Evolutionary conservation across 2,329 filamentous ascomycete species (phyloP).

Genomic region (Beauveria varroae): DNA sequence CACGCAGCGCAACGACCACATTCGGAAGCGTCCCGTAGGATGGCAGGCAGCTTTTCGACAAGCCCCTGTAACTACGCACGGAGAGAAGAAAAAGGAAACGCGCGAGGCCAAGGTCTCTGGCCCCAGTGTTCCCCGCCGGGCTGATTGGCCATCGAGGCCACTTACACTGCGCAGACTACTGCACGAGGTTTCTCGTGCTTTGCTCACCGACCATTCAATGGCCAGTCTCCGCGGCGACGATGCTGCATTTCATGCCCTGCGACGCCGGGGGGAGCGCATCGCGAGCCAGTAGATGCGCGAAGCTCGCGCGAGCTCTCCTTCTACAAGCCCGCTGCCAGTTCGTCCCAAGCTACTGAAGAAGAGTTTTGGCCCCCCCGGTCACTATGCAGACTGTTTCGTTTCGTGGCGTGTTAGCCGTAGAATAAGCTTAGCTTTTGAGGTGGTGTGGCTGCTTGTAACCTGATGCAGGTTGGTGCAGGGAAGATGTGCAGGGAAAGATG

Average conservation of each 20-base stretch:
- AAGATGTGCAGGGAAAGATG: not conserved
- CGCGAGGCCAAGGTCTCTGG: not conserved
- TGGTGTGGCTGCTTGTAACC: not conserved
- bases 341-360: not conserved
- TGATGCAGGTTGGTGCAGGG: not conserved
- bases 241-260: not conserved
- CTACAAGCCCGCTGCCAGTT: not conserved
- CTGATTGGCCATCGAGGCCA: conserved; percentile 2
- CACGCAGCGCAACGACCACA: not conserved
- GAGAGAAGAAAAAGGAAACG: not conserved
- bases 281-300: conserved; percentile 1
- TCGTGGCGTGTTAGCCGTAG: not conserved
- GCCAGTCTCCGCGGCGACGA: not conserved
- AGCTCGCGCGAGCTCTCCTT: not conserved
- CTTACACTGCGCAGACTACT: not conserved
- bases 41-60: not conserved
- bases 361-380: not conserved
- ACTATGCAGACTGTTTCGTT: conserved; percentile 1
- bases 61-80: too few species aligned
- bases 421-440: not conserved
- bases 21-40: not conserved
- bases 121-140: not conserved
- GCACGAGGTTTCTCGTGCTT: not conserved
- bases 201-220: conserved; percentile 7
- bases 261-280: not conserved